Conservation (phyloP, 2,329 filamentous ascomycete species). For the Alternaria angustiovoidea region DNA sequence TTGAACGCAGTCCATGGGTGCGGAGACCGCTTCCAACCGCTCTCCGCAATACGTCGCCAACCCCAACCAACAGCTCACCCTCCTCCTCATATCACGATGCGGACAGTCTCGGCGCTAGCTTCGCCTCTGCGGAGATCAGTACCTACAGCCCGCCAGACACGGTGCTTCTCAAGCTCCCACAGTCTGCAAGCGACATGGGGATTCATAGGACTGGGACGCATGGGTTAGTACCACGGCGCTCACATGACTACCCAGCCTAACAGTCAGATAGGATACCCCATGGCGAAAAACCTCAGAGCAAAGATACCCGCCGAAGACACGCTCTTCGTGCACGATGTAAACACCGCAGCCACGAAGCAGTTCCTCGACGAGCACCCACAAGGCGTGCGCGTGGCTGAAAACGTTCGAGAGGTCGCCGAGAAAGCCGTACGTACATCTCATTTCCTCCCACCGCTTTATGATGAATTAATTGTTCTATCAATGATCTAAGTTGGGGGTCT, state of each 20-base stretch:
- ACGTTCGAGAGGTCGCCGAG: constrained; percentile 69
- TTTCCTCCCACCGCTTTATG: constrained; percentile 45
- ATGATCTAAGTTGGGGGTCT: constrained; percentile 79
- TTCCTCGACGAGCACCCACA: constrained; percentile 66
- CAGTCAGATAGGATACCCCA: constrained; percentile 66
- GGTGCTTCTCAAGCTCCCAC: constrained; percentile 55
- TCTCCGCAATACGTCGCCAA: constrained; percentile 28
- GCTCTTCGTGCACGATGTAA: constrained; percentile 72
- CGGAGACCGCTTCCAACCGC: constrained; percentile 45
- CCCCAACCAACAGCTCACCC: constrained; percentile 27
- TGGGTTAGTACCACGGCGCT: constrained; percentile 52
- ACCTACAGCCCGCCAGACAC: constrained; percentile 28
- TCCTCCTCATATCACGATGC: constrained; percentile 32
- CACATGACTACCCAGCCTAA: constrained; percentile 34
- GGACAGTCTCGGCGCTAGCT: constrained; percentile 37
- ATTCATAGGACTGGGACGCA: constrained; percentile 60
- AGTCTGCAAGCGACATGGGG: constrained; percentile 57
- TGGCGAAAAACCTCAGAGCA: constrained; percentile 74
- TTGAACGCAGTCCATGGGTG: constrained; percentile 36
- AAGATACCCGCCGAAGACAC: constrained; percentile 71
- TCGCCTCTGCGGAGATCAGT: constrained; percentile 38
- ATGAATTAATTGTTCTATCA: constrained; percentile 62
- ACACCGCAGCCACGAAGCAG: constrained; percentile 62
- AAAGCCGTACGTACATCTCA: constrained; percentile 67
- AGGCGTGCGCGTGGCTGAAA: constrained; percentile 64